Conservation (phyloP, 208 protist genomes). For the Trypanosoma rangeli region DNA sequence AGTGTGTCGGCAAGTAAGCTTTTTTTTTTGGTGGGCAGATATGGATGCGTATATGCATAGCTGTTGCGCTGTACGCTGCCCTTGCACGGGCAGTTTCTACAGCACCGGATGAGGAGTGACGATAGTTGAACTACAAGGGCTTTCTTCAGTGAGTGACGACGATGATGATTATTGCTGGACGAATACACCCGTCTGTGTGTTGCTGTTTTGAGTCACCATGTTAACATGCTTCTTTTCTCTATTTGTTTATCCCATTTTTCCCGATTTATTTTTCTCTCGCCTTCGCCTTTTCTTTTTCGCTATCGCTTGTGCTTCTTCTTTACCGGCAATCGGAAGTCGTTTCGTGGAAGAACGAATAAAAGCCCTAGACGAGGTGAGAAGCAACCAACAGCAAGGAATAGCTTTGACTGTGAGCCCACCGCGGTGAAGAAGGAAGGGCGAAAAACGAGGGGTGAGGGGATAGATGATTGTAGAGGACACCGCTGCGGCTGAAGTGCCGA, state of each 20-base stretch:
- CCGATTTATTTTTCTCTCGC: background rate
- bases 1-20: background rate
- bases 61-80: background rate
- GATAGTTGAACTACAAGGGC: background rate
- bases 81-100: too few relatives aligned
- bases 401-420: background rate
- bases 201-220: background rate
- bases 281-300: background rate
- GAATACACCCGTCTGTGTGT: background rate
- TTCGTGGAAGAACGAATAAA: conserved; percentile 21
- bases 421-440: background rate
- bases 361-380: background rate
- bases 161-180: background rate
- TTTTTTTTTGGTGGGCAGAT: conserved; percentile 13
- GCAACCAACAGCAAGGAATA: too few relatives aligned
- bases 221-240: background rate
- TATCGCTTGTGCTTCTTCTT: background rate
- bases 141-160: background rate
- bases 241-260: conserved; percentile 4
- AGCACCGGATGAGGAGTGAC: background rate
- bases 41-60: conserved; percentile 7
- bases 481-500: conserved; percentile 28
- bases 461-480: conserved; percentile 18
- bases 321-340: conserved; percentile 2
- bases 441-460: background rate